Base-by-base conservation (phyloP, 2,329 filamentous ascomycete species). In the Sclerotinia sclerotiorum region DNA sequence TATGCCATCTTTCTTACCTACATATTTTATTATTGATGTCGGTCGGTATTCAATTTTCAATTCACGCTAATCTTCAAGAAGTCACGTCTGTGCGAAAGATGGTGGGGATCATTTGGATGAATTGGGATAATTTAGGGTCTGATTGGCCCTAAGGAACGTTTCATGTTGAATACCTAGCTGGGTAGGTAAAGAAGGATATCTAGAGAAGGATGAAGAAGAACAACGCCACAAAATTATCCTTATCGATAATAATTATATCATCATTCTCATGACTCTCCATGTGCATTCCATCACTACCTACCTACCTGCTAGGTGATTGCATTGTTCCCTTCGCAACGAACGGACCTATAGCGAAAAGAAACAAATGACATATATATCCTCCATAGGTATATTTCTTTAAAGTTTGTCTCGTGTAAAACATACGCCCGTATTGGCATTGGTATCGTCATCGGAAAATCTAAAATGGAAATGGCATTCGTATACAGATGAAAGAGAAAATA, bases 91-190 rank as follows among this genome's bases (percentile, higher is more conserved):
- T 55, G 52, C 52, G 52, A 11, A n/a, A 3, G 11, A 55, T 19
- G 52, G 27, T 17, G 27, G 13, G 27, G 52, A 21, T 55, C 17
- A 55, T 55, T 39, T 55, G 52, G 52, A 27, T 55, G 39, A 42
- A 42, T 42, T 55, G 52, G 52, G 27, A 21, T 55, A 17, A 17
- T 21, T 55, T 32, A 29, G 52, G 17, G 21, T 17, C 8, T 21
- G 52, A 42, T 57, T 57, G 55, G 55, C 24, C n/a, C 19, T 19
- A 24, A 19, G 55, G 55, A 42, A 27, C 35, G 55, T 57, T 57
- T 57, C 55, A 57, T 42, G n/a, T 57, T 42, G 55, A 57, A 57
- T 42, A 42, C 5, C 55, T 35, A 17, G 35, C 35, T 35, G 32
- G 32, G 32, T 6, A 35, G 32, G 32, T 17, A 39, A 5, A 35